These are phyloP conservation scores for Leccinum barrowsii DNA, from an alignment of 768 basidiomycete species.

Conservation along the genomic window DNA sequence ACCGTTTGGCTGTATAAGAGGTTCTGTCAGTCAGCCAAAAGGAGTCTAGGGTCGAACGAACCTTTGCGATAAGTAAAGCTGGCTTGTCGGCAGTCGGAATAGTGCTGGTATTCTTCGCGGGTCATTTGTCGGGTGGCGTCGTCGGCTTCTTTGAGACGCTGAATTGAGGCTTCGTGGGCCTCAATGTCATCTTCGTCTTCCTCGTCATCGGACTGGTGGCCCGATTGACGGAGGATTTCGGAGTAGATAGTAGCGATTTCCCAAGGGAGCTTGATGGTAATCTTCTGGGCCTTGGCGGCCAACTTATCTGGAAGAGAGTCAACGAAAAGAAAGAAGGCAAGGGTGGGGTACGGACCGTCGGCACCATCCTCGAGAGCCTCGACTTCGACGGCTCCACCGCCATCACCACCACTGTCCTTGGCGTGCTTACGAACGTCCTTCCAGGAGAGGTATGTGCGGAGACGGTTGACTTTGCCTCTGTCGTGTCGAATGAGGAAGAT, in stretches of 20 bases:
- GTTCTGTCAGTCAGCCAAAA: neutral
- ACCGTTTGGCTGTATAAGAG: slow-evolving; percentile 70
- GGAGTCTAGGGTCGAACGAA: slow-evolving; percentile 22
- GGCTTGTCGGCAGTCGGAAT: slow-evolving; percentile 94
- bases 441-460: slow-evolving; percentile 93
- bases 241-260: slow-evolving; percentile 90
- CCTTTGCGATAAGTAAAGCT: slow-evolving; percentile 77
- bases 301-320: slow-evolving; percentile 56
- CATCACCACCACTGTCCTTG: slow-evolving; percentile 84
- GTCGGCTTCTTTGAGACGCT: slow-evolving; percentile 91
- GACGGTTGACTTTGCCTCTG: slow-evolving; percentile 87
- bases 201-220: slow-evolving; percentile 88
- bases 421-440: slow-evolving; percentile 95
- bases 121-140: slow-evolving; percentile 76
- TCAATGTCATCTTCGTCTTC: slow-evolving; percentile 96
- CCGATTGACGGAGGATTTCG: slow-evolving; percentile 72
- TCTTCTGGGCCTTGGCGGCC: slow-evolving; percentile 82
- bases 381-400: slow-evolving; percentile 75
- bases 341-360: slow-evolving; percentile 50
- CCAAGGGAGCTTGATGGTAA: slow-evolving; percentile 95
- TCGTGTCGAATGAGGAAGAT: slow-evolving; percentile 96
- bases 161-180: slow-evolving; percentile 91
- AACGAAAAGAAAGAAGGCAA: neutral
- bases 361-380: slow-evolving; percentile 82
- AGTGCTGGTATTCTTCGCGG: slow-evolving; percentile 94